Base-by-base conservation (phyloP, 208 protist species). In the Phytomonas sp. region DNA sequence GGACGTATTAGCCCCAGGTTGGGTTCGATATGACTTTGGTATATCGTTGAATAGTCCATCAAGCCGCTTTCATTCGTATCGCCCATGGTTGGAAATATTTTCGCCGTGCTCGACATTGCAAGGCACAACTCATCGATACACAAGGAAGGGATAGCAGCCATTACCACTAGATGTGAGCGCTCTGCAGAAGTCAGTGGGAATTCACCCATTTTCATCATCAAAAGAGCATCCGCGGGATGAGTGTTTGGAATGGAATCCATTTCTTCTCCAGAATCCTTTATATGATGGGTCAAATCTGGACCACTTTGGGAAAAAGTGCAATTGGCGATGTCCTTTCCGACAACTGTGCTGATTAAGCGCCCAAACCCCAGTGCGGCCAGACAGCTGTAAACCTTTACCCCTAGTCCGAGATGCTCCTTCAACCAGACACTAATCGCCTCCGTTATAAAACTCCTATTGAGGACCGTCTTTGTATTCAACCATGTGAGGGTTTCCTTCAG, bases 101-200 rank as follows among this genome's bases (percentile, higher is more conserved):
- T 69, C 65, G 82, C 74, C 23, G 61, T 5, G 84, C 83, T 10
- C 80, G 70, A 63, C 79, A 94, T 91, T 1, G 89, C 81, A 8
- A 81, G 70, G 77, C 81, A 87, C 40, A 94, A 62, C 75, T 94
- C 86, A 60, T 94, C 89, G 40, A 80, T 70, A 60, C 86, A 88
- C 59, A 93, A 74, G 34, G 86, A 77, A 4, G 84, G 86, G 31
- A 94, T 76, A 36, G 89, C 80, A 16, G 87, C 87, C 8, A 89
- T 71, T 49, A 81, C 71, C 12, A 91, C 70, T 37, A 94, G 66
- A 7, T 86, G 76, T 0, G 87, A 74, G 4, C 89, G 82, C 67
- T 94, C 86, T 0, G 79, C 37, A 4, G 89, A 72, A 30, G 74
- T 86, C 31, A 88, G 71, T 37, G 79, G 52, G 16, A 82, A 42